Conservation (phyloP, 2,329 filamentous ascomycete species). For the Xylariaceae sp. region DNA sequence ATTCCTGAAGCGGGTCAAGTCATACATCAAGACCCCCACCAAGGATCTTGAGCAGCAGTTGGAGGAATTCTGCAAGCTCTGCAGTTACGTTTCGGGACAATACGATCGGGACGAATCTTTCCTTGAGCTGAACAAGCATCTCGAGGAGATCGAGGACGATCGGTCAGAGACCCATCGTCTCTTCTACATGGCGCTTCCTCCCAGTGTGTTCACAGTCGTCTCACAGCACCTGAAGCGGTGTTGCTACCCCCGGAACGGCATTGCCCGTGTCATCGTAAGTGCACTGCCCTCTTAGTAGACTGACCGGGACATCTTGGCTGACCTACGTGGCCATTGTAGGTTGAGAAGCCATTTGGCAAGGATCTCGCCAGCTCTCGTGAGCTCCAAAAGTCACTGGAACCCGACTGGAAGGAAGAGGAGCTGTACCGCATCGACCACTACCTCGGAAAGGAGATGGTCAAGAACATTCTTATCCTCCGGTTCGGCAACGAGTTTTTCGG, state of each 20-base stretch:
- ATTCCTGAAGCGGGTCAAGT: constrained; percentile 89
- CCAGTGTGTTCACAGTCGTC: constrained; percentile 95
- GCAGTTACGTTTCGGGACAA: constrained; percentile 92
- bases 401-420: constrained; percentile 98
- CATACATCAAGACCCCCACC: constrained; percentile 97
- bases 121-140: constrained; percentile 74
- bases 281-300: neutral
- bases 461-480: constrained; percentile 96
- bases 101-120: constrained; percentile 98
- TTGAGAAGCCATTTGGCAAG: constrained; percentile 99
- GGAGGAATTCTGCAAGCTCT: constrained; percentile 79
- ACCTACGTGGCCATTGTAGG: constrained; percentile 43
- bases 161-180: constrained; percentile 81
- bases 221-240: constrained; percentile 96
- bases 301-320: constrained; percentile 5
- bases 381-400: constrained; percentile 88
- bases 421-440: constrained; percentile 99
- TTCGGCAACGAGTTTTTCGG: constrained; percentile 99
- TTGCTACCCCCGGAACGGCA: constrained; percentile 87
- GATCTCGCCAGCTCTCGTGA: constrained; percentile 91
- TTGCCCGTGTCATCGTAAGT: constrained; percentile 88
- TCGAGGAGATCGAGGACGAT: constrained; percentile 77
- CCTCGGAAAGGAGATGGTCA: constrained; percentile 99
- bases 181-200: constrained; percentile 98
- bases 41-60: constrained; percentile 96